A percentile compares a stretch with the other conserved stretches of the same genome.
Conservation (phyloP, 2,329 filamentous ascomycete species). For the Blastomyces percursus region DNA sequence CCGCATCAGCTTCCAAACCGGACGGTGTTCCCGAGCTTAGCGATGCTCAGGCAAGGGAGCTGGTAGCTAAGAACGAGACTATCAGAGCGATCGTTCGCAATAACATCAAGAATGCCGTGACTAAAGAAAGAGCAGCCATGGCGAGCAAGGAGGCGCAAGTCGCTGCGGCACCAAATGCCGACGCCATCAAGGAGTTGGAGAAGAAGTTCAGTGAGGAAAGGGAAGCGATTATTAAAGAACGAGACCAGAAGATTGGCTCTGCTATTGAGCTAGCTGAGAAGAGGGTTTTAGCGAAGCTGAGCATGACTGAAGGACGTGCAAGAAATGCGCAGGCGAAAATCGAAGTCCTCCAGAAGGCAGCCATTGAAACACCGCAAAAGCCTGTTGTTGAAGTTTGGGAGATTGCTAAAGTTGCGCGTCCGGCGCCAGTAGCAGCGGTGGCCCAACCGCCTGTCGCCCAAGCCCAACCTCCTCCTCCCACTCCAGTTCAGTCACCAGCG, state of each 20-base stretch:
- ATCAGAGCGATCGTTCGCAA: conserved; percentile 42
- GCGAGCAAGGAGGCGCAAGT: conserved; percentile 14
- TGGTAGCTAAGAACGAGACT: conserved; percentile 41
- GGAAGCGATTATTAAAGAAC: conserved; percentile 34
- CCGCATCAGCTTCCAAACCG: conserved; percentile 16
- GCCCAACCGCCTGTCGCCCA: conserved; percentile 13
- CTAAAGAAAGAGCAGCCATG: conserved; percentile 26
- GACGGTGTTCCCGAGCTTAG: conserved; percentile 34
- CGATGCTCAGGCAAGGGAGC: conserved; percentile 40
- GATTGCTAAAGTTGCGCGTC: conserved; percentile 53
- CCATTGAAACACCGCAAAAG: conserved; percentile 70
- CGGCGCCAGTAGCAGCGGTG: conserved; percentile 8
- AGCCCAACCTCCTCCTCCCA: conserved; percentile 9
- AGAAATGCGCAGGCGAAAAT: conserved; percentile 59
- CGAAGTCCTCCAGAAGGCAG: conserved; percentile 67
- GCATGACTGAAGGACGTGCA: conserved; percentile 63
- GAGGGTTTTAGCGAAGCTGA: conserved; percentile 62
- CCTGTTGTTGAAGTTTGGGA: conserved; percentile 82
- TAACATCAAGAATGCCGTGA: conserved; percentile 46
- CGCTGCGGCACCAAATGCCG: conserved; percentile 21
- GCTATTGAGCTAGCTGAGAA: conserved; percentile 64
- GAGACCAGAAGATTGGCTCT: conserved; percentile 46
- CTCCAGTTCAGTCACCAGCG: conserved; percentile 9
- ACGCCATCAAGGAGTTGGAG: conserved; percentile 30
- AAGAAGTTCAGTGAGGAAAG: conserved; percentile 31